Conservation (phyloP, 345 rosid species). For the Syzygium aromaticum region DNA sequence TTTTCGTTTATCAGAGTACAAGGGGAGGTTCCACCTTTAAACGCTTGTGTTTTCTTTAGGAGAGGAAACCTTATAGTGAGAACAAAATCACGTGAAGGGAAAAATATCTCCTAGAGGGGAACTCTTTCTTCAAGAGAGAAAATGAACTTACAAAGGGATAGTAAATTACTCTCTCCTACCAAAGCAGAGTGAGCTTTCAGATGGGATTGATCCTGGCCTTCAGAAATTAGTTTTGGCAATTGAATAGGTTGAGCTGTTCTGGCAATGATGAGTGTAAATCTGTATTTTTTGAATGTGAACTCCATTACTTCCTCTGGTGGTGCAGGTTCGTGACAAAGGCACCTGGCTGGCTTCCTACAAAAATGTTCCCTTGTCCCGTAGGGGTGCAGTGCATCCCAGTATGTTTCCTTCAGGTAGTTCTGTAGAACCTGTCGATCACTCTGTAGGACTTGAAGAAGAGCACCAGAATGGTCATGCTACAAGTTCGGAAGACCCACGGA, state of each 20-base stretch:
- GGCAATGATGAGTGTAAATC: not conserved
- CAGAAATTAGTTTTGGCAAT: not conserved
- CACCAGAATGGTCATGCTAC: conserved; percentile 17
- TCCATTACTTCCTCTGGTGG: conserved; percentile 2
- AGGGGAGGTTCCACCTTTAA: not conserved
- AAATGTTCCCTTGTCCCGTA: conserved; percentile 42
- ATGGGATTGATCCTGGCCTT: not conserved
- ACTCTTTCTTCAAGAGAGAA: not conserved
- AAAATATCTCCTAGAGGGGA: not conserved
- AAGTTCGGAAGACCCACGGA: conserved; percentile 18
- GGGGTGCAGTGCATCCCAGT: conserved; percentile 47
- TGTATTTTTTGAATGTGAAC: not conserved
- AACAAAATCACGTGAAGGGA: not conserved
- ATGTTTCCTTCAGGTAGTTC: conserved; percentile 78
- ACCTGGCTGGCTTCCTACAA: conserved; percentile 68
- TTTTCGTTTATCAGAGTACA: not conserved
- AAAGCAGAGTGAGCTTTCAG: not conserved
- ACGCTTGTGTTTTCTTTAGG: not conserved
- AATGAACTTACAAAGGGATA: not conserved
- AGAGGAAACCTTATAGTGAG: not conserved
- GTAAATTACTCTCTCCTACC: not conserved
- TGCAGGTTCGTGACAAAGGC: conserved; percentile 64
- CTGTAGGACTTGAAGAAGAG: not conserved
- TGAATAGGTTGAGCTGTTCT: not conserved
- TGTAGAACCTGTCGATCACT: conserved; percentile 11